Conservation (phyloP, 305 asterid species). For the Fraxinus baroniana region DNA sequence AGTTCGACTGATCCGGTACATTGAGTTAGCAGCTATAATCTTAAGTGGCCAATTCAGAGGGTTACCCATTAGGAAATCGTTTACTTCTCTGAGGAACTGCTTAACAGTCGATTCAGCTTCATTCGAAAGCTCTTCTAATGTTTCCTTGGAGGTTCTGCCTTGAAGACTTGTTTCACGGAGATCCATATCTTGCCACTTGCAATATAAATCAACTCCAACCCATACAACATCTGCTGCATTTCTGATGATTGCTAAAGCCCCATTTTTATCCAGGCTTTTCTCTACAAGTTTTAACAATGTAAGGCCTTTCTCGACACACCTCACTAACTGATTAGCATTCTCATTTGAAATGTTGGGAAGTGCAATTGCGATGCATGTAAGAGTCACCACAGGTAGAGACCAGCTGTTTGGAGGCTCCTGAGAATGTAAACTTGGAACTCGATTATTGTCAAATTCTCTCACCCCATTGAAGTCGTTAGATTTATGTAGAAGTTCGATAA, state of each 20-base stretch:
- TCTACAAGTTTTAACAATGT: constrained; percentile 13
- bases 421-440: too few species aligned
- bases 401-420: neutral
- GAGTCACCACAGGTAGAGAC: constrained; percentile 38
- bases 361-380: constrained; percentile 34
- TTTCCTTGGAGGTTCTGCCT: neutral
- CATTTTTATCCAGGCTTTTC: neutral
- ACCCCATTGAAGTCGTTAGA: too few species aligned
- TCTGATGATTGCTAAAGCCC: constrained; percentile 1
- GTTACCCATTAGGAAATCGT: constrained; percentile 2
- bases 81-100: neutral
- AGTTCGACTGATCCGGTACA: constrained; percentile 25
- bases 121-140: constrained; percentile 4
- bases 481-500: constrained; percentile 17
- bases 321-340: neutral
- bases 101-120: constrained; percentile 5
- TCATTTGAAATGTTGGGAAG: constrained; percentile 11
- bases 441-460: too few species aligned
- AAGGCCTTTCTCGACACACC: constrained; percentile 25
- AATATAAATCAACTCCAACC: constrained; percentile 20
- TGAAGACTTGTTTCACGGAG: neutral
- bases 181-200: constrained; percentile 22
- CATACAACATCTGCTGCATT: constrained; percentile 29
- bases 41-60: constrained; percentile 25
- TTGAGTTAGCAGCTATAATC: constrained; percentile 27